Base-by-base conservation (phyloP, 139 green algal species). In the Zygnema circumcarinatum region DNA sequence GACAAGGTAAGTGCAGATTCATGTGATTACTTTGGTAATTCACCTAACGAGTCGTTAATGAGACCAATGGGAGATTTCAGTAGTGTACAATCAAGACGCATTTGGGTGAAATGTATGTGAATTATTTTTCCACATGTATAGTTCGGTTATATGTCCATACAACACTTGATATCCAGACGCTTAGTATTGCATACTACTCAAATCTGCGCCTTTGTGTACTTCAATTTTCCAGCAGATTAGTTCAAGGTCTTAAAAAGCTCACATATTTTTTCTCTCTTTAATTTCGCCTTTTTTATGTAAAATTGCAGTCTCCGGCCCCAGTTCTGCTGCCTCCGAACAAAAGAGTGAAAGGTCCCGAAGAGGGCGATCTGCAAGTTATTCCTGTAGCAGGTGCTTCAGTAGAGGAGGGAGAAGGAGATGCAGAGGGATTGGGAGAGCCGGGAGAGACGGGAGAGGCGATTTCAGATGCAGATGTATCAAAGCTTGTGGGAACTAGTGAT, bases 311-410 rank as follows among this genome's bases (percentile, higher is more conserved):
- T 29, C 25, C 25, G 25, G 54, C 54, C 25, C 25, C 54, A 72
- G 54, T 72, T 25, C 54, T 72, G 54, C 54, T 72, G 54, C 54
- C 54, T 25, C 54, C 54, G 25, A 29, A 25, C 54, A 72, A 72
- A 29, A 72, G 54, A 72, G 54, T 72, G 54, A 72, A 25, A 72
- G 54, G 25, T 25, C 25, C 54, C n/a, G n/a, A 72, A 25, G 54
- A 29, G 54, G 25, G 29, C 25, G 29, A 72, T 29, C 54, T 72
- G 54, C 25, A n/a, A n/a, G n/a, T n/a, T n/a, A n/a, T n/a, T n/a
- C n/a, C n/a, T n/a, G n/a, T n/a, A n/a, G n/a, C n/a, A n/a, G n/a
- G 35, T 3, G 69, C 69, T 78, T 41, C 7, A 78, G 69, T 78
- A 41, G 11, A 52, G 7, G 3, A 41, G 35, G 16, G 36, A 52